Evolutionary conservation across 345 rosid species (phyloP), one percentile per base, ranked within the genome.

Genomic region (Cardamine resedifolia): DNA sequence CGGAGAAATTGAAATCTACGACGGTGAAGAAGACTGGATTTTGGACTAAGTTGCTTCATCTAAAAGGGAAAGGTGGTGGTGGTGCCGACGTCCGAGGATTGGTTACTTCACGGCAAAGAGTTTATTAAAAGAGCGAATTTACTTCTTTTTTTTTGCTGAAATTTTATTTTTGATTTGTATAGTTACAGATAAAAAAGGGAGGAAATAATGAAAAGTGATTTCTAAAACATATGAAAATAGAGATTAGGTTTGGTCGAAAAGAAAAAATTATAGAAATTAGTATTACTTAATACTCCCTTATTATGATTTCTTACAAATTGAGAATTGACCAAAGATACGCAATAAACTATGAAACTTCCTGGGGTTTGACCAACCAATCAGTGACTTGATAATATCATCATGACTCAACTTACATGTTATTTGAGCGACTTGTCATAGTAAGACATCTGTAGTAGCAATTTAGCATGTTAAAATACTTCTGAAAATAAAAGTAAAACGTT

Each of bases 11-110:
- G 68, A 71, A 59, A 59, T 33, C 76, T 21, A 60, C 53, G 57
- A 51, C 26, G 55, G 43, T 0, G 27, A 68, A 69, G 79, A 70
- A 64, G 72, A 65, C 7, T 58, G 91, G 96, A 39, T 90, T 92
- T 60, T 90, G 96, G 98, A 78, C 82, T 0, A 88, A 82, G 79
- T 75, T 88, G 81, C 81, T 87, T 59, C 85, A 70, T 69, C 23
- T 83, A 39, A 83, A 85, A 70, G 82, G 81, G 6, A 85, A 85
- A 61, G 27, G 58, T 28, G 81, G 81, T 28, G 81, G 81, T 44
- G 58, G 59, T 68, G 52, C 61, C 9, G 71, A 14, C 80, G 74
- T 38, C 63, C 76, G 72, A 7, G 72, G 76, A 14, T 64, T 77
- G 7, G 48, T 71, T 50, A 12, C 66, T 57, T 64, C 76, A 71